phyloP scores from a whole-genome alignment of 2,329 filamentous ascomycete species.

The Sclerotinia trifoliorum region DNA sequence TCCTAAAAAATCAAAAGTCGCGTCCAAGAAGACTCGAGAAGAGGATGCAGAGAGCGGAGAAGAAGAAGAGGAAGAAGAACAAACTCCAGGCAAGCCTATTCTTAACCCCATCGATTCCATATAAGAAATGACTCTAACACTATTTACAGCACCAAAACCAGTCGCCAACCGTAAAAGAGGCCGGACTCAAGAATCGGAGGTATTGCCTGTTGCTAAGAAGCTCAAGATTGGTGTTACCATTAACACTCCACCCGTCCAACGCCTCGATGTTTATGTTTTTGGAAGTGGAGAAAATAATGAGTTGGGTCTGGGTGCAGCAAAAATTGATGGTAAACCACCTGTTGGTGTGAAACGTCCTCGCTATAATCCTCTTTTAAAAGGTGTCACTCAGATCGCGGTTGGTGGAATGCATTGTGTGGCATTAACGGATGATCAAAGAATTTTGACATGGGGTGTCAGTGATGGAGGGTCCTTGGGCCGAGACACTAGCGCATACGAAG shows the following conservation, averaged over 20 bases:
- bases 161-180: not conserved
- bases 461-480: conserved; percentile 79
- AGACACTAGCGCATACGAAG: conserved; percentile 59
- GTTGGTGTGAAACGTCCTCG: conserved; percentile 75
- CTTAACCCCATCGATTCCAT: too few species aligned
- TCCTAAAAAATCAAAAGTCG: not conserved
- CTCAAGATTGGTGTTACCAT: conserved; percentile 5
- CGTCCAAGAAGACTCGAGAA: not conserved
- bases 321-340: conserved; percentile 56
- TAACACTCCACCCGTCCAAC: conserved; percentile 1
- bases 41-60: not conserved
- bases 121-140: not conserved
- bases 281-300: conserved; percentile 80
- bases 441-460: conserved; percentile 85
- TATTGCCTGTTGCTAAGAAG: conserved; percentile 10
- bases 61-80: not conserved
- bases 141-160: conserved; percentile 4
- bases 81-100: not conserved
- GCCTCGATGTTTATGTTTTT: conserved; percentile 74
- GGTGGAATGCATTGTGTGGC: conserved; percentile 82
- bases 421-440: conserved; percentile 75
- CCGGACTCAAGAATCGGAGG: not conserved
- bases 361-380: conserved; percentile 60
- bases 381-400: conserved; percentile 72
- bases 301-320: conserved; percentile 72